Evolutionary conservation across 208 protist species (phyloP), one percentile per base, ranked within the genome.

Genomic region (Trypanosoma platydactyli): DNA sequence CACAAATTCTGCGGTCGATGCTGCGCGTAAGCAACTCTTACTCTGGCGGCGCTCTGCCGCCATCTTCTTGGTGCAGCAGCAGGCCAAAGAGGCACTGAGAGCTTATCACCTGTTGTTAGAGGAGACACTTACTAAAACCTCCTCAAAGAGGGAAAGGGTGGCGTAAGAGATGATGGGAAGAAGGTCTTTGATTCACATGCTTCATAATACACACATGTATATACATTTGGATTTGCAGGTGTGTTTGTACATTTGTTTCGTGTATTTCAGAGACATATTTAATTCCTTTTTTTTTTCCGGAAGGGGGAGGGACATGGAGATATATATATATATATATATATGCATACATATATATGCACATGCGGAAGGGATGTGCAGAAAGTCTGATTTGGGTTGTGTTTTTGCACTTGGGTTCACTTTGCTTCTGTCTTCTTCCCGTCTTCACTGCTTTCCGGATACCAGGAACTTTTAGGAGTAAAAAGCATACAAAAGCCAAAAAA

Each of bases 31-130:
- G 41, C 84, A 91, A 51, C 54, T 91, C 4, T 50, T 84, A 2
- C 27, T 91, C 46, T 95, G 89, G 89, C 61, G 74, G 13, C 65
- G 80, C 30, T 61, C 77, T 18, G 77, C 86, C 42, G 76, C 78
- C 1, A 63, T 77, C 3, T 91, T 86, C 27, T 64, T 95, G 0
- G 70, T 89, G 33, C 56, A 79, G 40, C 66, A 80, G 24, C 89
- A 95, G 61, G 80, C 86, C 0, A 70, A 82, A 44, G 82, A 90
- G 18, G 84, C 79, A 45, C 63, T 95, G 13, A 59, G 67, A 18
- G 71, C 78, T 49, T 92, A 95, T 64, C 73, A 88, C 20, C 9
- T 89, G 3, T 60, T 95, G 4, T 62, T 95, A 9, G 77, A 81
- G 1, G 80, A 91, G 53, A 86, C 86, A 4, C 69, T 94, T 0